Evolutionary conservation across 805 yeast species (phyloP).

Genomic region (Deakozyma indianensis): DNA sequence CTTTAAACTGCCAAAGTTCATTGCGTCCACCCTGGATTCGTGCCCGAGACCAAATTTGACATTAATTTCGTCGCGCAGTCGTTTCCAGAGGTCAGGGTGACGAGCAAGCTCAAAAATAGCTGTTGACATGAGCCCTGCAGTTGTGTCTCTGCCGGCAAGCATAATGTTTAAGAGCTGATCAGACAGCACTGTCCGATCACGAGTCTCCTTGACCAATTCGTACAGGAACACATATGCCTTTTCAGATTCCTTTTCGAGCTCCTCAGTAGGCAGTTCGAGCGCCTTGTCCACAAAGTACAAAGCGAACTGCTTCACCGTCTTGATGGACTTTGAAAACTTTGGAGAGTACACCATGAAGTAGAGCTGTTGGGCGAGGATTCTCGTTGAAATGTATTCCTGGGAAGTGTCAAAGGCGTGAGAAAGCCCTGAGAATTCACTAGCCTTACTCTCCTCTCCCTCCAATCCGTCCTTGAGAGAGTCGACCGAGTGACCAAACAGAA

Average conservation of each 20-base stretch:
- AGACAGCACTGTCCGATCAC: slow-evolving; percentile 31
- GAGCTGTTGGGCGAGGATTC: slow-evolving; percentile 1
- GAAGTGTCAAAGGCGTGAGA: slow-evolving; percentile 11
- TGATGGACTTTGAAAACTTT: slow-evolving; percentile 20
- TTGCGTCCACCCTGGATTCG: slow-evolving; percentile 4
- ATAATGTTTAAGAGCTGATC: slow-evolving; percentile 38
- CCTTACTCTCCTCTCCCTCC: slow-evolving; percentile 1
- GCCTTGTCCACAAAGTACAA: slow-evolving; percentile 27
- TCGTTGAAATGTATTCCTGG: slow-evolving; percentile 7
- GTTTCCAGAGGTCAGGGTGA: slow-evolving; percentile 18
- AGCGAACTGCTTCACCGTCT: slow-evolving; percentile 20
- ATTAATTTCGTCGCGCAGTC: slow-evolving; percentile 5
- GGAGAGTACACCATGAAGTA: slow-evolving; percentile 10
- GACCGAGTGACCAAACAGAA: slow-evolving; percentile 15
- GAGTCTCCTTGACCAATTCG: slow-evolving; percentile 34
- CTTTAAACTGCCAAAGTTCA: slow-evolving; percentile 31
- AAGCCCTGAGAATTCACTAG: slow-evolving; percentile 10
- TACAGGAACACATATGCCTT: slow-evolving; percentile 31
- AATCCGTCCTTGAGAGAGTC: slow-evolving; percentile 9
- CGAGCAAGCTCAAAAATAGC: slow-evolving; percentile 31
- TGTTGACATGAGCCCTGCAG: slow-evolving; percentile 36
- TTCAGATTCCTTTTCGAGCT: slow-evolving; percentile 12
- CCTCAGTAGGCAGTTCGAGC: slow-evolving; percentile 12
- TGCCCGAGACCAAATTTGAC: slow-evolving; percentile 21
- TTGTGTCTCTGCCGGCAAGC: slow-evolving; percentile 42